phyloP scores from a whole-genome alignment of 768 basidiomycete species.

The Collybiopsis confluens region DNA sequence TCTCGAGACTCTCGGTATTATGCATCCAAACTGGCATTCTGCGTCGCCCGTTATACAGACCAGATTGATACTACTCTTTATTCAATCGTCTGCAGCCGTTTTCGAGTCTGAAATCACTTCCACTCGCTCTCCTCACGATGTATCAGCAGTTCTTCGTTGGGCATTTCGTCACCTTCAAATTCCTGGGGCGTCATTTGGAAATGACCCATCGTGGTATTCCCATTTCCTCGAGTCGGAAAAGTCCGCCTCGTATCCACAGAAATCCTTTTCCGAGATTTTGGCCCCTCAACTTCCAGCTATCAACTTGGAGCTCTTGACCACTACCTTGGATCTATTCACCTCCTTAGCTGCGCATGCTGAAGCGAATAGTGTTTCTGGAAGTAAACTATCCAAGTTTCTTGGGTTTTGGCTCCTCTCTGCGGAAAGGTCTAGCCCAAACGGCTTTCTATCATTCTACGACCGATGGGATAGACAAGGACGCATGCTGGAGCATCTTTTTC shows the following conservation, averaged over 20 bases:
- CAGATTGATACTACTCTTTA: conserved; percentile 65
- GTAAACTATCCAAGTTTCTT: conserved; percentile 68
- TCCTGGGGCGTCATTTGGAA: conserved; percentile 57
- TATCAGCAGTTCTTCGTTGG: conserved; percentile 81
- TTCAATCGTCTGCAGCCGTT: conserved; percentile 52
- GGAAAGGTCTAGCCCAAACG: conserved; percentile 43
- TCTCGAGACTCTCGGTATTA: conserved; percentile 77
- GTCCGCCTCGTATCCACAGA: conserved; percentile 51
- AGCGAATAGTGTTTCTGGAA: conserved; percentile 68
- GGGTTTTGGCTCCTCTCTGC: conserved; percentile 69
- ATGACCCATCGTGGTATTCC: conserved; percentile 63
- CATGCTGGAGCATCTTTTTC: conserved; percentile 72
- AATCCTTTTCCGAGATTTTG: conserved; percentile 59
- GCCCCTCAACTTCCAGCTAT: conserved; percentile 54
- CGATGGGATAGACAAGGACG: conserved; percentile 74
- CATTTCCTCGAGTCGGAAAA: conserved; percentile 60
- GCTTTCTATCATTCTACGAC: conserved; percentile 63
- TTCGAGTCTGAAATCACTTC: conserved; percentile 66
- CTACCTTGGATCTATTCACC: conserved; percentile 59
- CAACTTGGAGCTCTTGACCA: conserved; percentile 55
- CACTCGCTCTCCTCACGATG: conserved; percentile 68
- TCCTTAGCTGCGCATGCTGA: conserved; percentile 72
- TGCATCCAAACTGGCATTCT: conserved; percentile 84
- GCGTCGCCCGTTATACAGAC: conserved; percentile 67
- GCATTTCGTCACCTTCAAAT: conserved; percentile 70